phyloP scores from a whole-genome alignment of 192 early-diverging fungal genomes.

The Linnemannia hyalina region DNA sequence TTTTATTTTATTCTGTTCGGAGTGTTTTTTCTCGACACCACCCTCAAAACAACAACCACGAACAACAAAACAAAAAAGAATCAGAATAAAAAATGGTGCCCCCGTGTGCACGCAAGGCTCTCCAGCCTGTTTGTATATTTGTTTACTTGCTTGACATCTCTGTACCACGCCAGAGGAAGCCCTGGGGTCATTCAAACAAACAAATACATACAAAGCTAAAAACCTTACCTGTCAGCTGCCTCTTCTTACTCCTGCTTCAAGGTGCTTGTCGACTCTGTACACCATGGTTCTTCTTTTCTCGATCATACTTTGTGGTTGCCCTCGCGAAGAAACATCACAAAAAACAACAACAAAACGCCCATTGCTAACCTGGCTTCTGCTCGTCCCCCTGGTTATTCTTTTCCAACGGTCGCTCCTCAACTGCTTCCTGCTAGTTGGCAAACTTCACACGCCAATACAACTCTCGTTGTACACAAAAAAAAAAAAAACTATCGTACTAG shows the following conservation, averaged over 20 bases:
- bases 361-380: too few species aligned
- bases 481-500: too few species aligned
- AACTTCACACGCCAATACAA: too few species aligned
- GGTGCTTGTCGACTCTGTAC: neutral
- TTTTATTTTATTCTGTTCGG: neutral
- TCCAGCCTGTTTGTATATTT: neutral
- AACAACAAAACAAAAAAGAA: neutral
- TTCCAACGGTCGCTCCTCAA: too few species aligned
- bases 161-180: too few species aligned
- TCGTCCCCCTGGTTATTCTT: too few species aligned
- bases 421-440: too few species aligned
- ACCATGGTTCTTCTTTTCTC: too few species aligned
- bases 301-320: neutral
- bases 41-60: neutral
- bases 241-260: neutral
- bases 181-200: neutral
- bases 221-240: neutral
- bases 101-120: neutral
- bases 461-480: too few species aligned
- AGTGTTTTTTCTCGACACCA: neutral
- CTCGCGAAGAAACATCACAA: too few species aligned
- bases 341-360: too few species aligned
- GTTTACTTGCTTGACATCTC: neutral
- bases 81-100: conserved; percentile 13
- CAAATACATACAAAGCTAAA: neutral